Percentiles rank a stretch among this genome's conserved stretches.
phyloP scores from a whole-genome alignment of 2,329 filamentous ascomycete species.

The Xylariaceae sp. region DNA sequence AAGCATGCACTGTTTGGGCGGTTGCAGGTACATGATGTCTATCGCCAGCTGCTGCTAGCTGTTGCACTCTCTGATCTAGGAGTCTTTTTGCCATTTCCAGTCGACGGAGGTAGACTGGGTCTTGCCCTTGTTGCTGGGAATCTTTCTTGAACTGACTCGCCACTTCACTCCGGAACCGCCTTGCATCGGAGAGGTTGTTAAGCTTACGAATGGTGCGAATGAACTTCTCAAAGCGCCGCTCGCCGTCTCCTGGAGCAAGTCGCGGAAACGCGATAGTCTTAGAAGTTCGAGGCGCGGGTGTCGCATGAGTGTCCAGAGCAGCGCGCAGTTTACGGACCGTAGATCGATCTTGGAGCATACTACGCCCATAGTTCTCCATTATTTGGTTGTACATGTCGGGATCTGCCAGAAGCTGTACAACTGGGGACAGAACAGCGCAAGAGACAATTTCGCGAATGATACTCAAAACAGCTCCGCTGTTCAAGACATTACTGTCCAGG shows the following conservation, averaged over 20 bases:
- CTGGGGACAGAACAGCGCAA: conserved; percentile 81
- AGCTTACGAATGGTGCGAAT: conserved; percentile 84
- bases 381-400: conserved; percentile 97
- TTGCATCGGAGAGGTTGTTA: conserved; percentile 87
- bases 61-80: conserved; percentile 82
- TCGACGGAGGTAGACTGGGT: conserved; percentile 80
- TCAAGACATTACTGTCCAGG: conserved; percentile 68
- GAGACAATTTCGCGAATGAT: conserved; percentile 87
- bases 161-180: conserved; percentile 87
- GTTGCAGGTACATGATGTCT: conserved; percentile 31
- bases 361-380: conserved; percentile 83
- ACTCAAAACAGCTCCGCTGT: conserved; percentile 74
- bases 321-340: conserved; percentile 89
- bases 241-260: conserved; percentile 75
- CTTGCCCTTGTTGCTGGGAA: conserved; percentile 70
- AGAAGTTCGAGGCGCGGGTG: conserved; percentile 64
- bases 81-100: conserved; percentile 89
- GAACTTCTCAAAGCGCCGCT: conserved; percentile 91
- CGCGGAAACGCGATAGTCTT: conserved; percentile 71
- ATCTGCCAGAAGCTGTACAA: conserved; percentile 76
- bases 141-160: conserved; percentile 88
- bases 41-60: conserved; percentile 67
- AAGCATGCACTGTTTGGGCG: conserved; percentile 24
- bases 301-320: conserved; percentile 89
- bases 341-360: conserved; percentile 89